A percentile compares a stretch with the other conserved stretches of the same genome.
Evolutionary conservation across 306 rosid genomes (phyloP).

Genomic region (Cicer bijugum): DNA sequence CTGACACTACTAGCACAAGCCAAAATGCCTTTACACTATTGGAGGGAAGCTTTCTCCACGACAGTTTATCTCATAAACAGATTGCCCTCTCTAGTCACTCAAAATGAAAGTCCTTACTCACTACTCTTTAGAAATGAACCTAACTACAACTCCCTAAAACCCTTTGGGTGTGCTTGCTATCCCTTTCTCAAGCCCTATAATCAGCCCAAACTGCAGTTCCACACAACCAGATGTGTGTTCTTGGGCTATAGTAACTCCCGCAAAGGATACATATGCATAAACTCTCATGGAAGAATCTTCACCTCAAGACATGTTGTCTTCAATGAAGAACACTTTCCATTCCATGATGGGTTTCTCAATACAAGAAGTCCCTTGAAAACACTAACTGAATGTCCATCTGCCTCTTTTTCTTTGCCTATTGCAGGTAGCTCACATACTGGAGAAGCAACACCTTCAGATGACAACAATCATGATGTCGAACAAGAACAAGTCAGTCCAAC

Average conservation of each 20-base stretch:
- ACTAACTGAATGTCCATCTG: not conserved
- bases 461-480: too few species aligned
- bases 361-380: not conserved
- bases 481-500: too few species aligned
- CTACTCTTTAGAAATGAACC: too few species aligned
- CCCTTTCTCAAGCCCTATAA: too few species aligned
- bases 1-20: too few species aligned
- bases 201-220: not conserved
- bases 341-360: not conserved
- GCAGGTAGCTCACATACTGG: not conserved
- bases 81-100: too few species aligned
- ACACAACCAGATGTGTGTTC: not conserved
- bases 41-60: too few species aligned
- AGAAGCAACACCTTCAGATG: not conserved
- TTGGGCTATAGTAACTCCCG: not conserved
- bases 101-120: too few species aligned
- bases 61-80: too few species aligned
- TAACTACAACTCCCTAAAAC: too few species aligned
- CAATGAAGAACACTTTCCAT: not conserved
- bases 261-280: not conserved
- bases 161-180: too few species aligned
- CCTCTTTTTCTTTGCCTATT: not conserved
- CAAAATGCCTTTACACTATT: too few species aligned
- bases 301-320: not conserved
- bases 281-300: not conserved